These are phyloP conservation scores for Cercis canadensis DNA, from an alignment of 306 rosid genomes.

Conservation along the genomic window DNA sequence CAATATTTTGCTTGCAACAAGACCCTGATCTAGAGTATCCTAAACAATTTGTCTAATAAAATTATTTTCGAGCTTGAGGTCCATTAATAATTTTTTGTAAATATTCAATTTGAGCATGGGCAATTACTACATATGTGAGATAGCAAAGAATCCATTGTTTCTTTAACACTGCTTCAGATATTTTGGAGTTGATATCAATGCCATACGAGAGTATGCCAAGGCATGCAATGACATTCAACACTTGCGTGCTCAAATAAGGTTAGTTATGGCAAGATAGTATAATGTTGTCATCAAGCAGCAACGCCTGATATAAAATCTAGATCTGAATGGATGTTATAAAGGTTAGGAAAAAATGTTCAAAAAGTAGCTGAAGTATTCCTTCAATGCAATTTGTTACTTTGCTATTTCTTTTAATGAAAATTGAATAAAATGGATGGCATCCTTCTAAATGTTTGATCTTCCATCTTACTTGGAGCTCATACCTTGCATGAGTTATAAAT, in stretches of 20 bases:
- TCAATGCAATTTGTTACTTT: slow-evolving; percentile 2
- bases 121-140: slow-evolving; percentile 24
- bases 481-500: neutral
- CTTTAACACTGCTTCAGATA: slow-evolving; percentile 64
- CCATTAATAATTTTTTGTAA: neutral
- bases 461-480: neutral
- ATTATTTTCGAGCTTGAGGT: slow-evolving; percentile 26
- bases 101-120: slow-evolving; percentile 14
- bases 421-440: neutral
- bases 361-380: neutral
- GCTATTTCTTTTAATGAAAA: neutral
- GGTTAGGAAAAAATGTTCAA: neutral
- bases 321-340: slow-evolving; percentile 17
- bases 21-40: slow-evolving; percentile 96
- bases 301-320: neutral
- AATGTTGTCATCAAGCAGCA: slow-evolving; percentile 6
- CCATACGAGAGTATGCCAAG: slow-evolving; percentile 74
- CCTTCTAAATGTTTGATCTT: neutral
- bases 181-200: slow-evolving; percentile 90
- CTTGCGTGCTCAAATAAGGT: slow-evolving; percentile 97
- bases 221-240: slow-evolving; percentile 76
- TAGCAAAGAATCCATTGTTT: slow-evolving; percentile 38
- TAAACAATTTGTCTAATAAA: slow-evolving; percentile 27
- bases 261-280: slow-evolving; percentile 33
- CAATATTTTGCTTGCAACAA: slow-evolving; percentile 92